These are phyloP conservation scores for Apiospora rasikravindrae DNA, from an alignment of 2,329 filamentous ascomycete genomes.

Conservation along the genomic window DNA sequence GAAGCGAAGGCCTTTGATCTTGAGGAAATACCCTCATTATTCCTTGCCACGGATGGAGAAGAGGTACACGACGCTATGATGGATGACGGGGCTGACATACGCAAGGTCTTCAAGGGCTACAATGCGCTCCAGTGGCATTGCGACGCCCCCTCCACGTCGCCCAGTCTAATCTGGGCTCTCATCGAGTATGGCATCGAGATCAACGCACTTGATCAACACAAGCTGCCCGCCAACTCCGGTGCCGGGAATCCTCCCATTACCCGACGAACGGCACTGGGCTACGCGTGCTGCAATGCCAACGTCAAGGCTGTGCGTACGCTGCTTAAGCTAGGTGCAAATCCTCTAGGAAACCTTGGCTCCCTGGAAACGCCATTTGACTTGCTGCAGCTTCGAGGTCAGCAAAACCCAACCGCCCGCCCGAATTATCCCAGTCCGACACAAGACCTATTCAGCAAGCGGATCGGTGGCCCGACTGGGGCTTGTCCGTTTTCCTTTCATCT, in stretches of 20 bases:
- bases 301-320: slow-evolving; percentile 24
- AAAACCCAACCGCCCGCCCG: background rate
- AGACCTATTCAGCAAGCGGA: slow-evolving; percentile 24
- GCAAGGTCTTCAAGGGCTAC: slow-evolving; percentile 24
- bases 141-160: slow-evolving; percentile 25
- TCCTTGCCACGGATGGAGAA: background rate
- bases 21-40: background rate
- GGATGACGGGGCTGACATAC: background rate
- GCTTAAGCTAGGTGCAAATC: slow-evolving; percentile 23
- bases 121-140: slow-evolving; percentile 28
- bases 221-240: background rate
- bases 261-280: slow-evolving; percentile 26
- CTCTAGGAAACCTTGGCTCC: slow-evolving; percentile 11
- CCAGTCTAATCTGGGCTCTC: slow-evolving; percentile 21
- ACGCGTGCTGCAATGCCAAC: slow-evolving; percentile 26
- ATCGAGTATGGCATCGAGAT: slow-evolving; percentile 23
- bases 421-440: slow-evolving; percentile 25
- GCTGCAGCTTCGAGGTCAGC: background rate
- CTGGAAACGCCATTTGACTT: background rate
- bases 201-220: slow-evolving; percentile 23
- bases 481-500: background rate
- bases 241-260: background rate
- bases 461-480: background rate
- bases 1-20: background rate
- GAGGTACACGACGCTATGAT: background rate